phyloP scores from a whole-genome alignment of 169 alveolate genomes.

The Plasmodium coatneyi region DNA sequence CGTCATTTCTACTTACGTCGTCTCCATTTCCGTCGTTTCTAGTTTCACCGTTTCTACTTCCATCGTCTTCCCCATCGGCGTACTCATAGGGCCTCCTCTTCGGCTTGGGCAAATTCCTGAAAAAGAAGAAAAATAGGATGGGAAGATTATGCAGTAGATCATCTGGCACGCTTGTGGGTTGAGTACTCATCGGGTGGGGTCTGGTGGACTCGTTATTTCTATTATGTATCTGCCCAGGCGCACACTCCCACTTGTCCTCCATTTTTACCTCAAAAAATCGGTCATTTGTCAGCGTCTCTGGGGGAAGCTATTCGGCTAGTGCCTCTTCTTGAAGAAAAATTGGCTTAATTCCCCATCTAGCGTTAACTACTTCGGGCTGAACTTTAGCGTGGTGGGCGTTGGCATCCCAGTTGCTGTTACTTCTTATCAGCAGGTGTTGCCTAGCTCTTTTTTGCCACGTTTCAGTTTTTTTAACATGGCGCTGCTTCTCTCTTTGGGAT shows the following conservation, averaged over 20 bases:
- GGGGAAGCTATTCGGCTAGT: neutral
- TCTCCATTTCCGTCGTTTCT: neutral
- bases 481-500: neutral
- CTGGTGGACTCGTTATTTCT: neutral
- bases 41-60: neutral
- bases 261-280: conserved; percentile 56
- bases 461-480: neutral
- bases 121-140: neutral
- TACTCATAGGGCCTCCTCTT: neutral
- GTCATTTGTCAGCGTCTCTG: conserved; percentile 8
- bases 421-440: neutral
- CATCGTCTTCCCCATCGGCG: neutral
- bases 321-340: neutral
- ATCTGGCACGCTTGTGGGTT: neutral
- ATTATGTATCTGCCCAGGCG: neutral
- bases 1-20: neutral
- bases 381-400: neutral
- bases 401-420: neutral
- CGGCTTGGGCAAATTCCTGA: conserved; percentile 67
- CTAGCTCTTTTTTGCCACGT: neutral
- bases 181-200: neutral
- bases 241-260: neutral
- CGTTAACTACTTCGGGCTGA: neutral
- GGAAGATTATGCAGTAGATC: neutral
- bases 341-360: neutral